Conservation (phyloP, 371 early-diverging fungal genomes). For the Chytridium lagenaria region DNA sequence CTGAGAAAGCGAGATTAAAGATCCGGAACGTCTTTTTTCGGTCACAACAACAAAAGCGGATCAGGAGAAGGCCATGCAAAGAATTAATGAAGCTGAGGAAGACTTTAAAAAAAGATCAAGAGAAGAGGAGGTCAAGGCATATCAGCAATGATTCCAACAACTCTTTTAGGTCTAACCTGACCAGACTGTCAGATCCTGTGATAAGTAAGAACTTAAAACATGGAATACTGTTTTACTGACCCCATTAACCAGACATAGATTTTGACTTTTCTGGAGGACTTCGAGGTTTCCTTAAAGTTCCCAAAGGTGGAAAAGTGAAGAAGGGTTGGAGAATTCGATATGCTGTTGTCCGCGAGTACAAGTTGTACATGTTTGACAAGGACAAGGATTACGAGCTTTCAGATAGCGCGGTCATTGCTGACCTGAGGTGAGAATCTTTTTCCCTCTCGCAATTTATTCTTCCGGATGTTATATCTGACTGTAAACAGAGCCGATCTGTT, state of each 20-base stretch:
- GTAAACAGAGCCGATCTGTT: slow-evolving; percentile 49
- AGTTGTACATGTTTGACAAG: slow-evolving; percentile 47
- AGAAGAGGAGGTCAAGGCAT: slow-evolving; percentile 10
- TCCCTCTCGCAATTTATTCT: not conserved
- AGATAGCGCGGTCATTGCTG: slow-evolving; percentile 38
- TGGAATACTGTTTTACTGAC: not conserved
- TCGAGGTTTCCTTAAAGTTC: slow-evolving; percentile 52
- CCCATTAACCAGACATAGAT: slow-evolving; percentile 24
- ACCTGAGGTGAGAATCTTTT: slow-evolving; percentile 41
- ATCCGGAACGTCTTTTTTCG: slow-evolving; percentile 38
- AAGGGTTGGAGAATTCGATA: slow-evolving; percentile 54
- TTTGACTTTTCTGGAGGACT: slow-evolving; percentile 40
- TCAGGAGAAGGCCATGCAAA: slow-evolving; percentile 35
- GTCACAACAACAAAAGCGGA: slow-evolving; percentile 37
- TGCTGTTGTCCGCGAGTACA: slow-evolving; percentile 48
- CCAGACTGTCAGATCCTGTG: slow-evolving; percentile 37
- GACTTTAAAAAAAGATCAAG: slow-evolving; percentile 24
- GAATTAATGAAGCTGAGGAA: slow-evolving; percentile 38
- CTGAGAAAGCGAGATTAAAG: slow-evolving; percentile 20
- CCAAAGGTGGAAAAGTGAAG: slow-evolving; percentile 58
- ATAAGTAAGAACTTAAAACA: slow-evolving; percentile 20
- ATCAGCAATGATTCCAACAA: slow-evolving; percentile 27
- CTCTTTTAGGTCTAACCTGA: slow-evolving; percentile 29
- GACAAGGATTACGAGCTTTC: slow-evolving; percentile 46
- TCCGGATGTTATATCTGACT: not conserved